Conservation (phyloP, 2,329 filamentous ascomycete genomes). For the Cladosporium sp. region DNA sequence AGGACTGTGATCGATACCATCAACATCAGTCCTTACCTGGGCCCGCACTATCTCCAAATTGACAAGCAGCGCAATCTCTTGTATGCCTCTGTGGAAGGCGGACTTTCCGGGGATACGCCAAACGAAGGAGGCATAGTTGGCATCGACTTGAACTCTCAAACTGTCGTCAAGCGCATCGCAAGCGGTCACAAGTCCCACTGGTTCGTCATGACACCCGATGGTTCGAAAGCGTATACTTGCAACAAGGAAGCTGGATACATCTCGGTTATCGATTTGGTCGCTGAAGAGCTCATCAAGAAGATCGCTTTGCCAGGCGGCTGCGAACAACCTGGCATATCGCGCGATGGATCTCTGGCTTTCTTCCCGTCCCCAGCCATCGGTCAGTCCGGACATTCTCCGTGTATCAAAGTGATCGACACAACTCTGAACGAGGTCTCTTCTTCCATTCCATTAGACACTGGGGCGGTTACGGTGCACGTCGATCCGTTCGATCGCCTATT, state of each 20-base stretch:
- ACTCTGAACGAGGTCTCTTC: background rate
- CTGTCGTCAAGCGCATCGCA: constrained; percentile 13
- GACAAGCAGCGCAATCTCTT: constrained; percentile 11
- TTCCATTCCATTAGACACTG: background rate
- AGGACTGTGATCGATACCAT: constrained; percentile 12
- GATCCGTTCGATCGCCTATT: background rate
- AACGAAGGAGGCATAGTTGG: constrained; percentile 13
- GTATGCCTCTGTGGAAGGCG: constrained; percentile 14
- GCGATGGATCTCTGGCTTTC: background rate
- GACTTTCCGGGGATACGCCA: background rate
- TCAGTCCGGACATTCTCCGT: background rate
- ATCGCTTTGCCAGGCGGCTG: background rate
- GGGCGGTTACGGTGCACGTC: background rate
- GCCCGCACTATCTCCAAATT: constrained; percentile 13
- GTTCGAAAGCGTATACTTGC: constrained; percentile 15
- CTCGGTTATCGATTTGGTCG: background rate
- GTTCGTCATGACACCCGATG: constrained; percentile 17
- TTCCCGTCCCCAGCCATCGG: constrained; percentile 2
- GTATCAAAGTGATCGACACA: constrained; percentile 6
- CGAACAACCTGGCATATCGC: constrained; percentile 1
- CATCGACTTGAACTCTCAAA: constrained; percentile 11
- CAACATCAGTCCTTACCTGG: constrained; percentile 13
- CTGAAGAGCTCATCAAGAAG: background rate
- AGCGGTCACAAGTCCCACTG: constrained; percentile 15
- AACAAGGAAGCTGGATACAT: constrained; percentile 14